Conservation (phyloP, 2,329 filamentous ascomycete genomes). For the Rutstroemia sp. region DNA sequence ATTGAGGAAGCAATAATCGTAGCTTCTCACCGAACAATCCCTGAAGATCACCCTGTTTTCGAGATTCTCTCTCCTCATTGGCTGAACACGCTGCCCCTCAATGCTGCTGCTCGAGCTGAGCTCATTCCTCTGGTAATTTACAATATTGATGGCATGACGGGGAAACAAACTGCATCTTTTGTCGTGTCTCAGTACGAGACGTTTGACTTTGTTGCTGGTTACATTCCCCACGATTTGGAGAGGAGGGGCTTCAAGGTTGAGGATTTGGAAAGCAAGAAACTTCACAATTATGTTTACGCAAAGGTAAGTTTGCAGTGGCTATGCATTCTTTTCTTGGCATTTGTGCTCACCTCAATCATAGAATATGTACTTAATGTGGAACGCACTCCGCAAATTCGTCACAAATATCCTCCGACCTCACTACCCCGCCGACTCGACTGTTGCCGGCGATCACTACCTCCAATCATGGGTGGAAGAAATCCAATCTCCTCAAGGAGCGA, state of each 20-base stretch:
- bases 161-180: not conserved
- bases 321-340: not conserved
- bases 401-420: not conserved
- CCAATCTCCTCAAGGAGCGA: not conserved
- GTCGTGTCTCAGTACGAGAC: not conserved
- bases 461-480: not conserved
- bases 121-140: slow-evolving; percentile 39
- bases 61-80: slow-evolving; percentile 40
- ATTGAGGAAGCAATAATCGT: slow-evolving; percentile 43
- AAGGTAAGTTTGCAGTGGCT: not conserved
- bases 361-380: slow-evolving; percentile 5
- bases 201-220: not conserved
- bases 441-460: not conserved
- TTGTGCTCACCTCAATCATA: not conserved
- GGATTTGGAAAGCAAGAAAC: not conserved
- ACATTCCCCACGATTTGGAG: not conserved
- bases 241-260: not conserved
- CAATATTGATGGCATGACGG: slow-evolving; percentile 24
- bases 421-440: not conserved
- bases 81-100: slow-evolving; percentile 43
- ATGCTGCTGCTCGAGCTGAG: slow-evolving; percentile 37
- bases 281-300: slow-evolving; percentile 5
- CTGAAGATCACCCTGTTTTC: slow-evolving; percentile 37
- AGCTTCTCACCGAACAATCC: slow-evolving; percentile 36
- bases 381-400: not conserved